A percentile compares a stretch with the other conserved stretches of the same genome.
These are phyloP conservation scores for Chrysophaeum taylorii DNA, from an alignment of 352 stramenopile genomes.

Conservation along the genomic window DNA sequence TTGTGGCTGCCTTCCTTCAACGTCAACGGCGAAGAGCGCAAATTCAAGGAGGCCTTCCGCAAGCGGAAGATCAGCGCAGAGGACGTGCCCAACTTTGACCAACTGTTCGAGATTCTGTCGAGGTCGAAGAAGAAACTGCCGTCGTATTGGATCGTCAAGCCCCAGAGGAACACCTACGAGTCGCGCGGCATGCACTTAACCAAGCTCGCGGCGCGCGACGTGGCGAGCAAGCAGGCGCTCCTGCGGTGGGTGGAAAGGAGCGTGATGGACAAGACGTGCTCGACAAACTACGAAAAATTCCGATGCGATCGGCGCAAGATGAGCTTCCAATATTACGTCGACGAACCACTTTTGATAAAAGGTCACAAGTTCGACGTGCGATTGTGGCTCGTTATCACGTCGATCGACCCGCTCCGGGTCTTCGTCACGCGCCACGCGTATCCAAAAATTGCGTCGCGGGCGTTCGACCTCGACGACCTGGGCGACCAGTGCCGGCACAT, in stretches of 20 bases:
- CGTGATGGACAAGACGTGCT: no score
- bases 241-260: no score
- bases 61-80: not conserved
- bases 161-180: not conserved
- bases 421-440: conserved; percentile 57
- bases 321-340: conserved; percentile 58
- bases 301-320: conserved; percentile 30
- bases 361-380: conserved; percentile 67
- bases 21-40: not conserved
- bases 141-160: not conserved
- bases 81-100: not conserved
- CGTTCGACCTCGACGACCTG: conserved; percentile 44
- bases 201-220: not conserved
- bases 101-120: not conserved
- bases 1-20: not conserved
- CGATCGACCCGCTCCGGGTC: conserved; percentile 57
- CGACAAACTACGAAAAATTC: no score
- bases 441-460: conserved; percentile 53
- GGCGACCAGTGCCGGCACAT: conserved; percentile 48
- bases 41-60: not conserved
- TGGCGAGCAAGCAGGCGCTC: not conserved
- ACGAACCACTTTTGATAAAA: conserved; percentile 54
- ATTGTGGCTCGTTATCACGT: conserved; percentile 65
- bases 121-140: not conserved
- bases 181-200: conserved; percentile 7